Percentiles rank a stretch among this genome's conserved stretches.
These are phyloP conservation scores for Andrographis paniculata DNA, from an alignment of 305 asterid genomes.

Conservation along the genomic window DNA sequence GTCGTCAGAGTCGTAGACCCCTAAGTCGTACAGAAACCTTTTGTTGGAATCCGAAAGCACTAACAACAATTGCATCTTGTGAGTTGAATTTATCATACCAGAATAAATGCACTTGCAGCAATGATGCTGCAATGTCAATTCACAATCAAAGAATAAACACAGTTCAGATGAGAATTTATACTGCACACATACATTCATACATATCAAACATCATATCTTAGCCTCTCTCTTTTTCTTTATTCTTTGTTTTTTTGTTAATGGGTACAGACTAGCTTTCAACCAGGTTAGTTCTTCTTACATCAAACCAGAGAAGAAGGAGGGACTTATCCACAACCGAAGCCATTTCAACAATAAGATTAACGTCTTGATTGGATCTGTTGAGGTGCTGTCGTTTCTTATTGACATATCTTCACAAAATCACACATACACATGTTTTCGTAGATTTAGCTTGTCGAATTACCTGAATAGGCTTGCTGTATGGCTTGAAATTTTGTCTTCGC, in stretches of 20 bases:
- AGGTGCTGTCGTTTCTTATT: not conserved
- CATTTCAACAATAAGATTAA: not conserved
- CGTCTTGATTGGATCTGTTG: not conserved
- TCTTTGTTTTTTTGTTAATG: too few relatives aligned
- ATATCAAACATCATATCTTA: too few relatives aligned
- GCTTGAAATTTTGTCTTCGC: constrained; percentile 74
- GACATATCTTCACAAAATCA: not conserved
- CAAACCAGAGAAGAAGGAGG: too few relatives aligned
- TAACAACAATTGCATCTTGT: constrained; percentile 28
- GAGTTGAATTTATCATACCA: constrained; percentile 11
- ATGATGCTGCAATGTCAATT: not conserved
- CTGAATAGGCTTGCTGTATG: constrained; percentile 85
- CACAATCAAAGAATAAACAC: too few relatives aligned
- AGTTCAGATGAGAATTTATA: too few relatives aligned
- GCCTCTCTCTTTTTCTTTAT: too few relatives aligned
- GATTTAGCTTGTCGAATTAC: constrained; percentile 26
- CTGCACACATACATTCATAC: too few relatives aligned
- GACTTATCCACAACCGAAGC: too few relatives aligned
- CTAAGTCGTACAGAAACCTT: constrained; percentile 78
- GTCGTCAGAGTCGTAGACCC: constrained; percentile 68
- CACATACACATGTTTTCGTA: not conserved
- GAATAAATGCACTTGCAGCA: constrained; percentile 4
- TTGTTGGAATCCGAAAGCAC: constrained; percentile 74
- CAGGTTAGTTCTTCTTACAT: too few relatives aligned
- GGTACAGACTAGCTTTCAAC: too few relatives aligned